Conservation (phyloP, 768 basidiomycete genomes). For the Mycena galopus region DNA sequence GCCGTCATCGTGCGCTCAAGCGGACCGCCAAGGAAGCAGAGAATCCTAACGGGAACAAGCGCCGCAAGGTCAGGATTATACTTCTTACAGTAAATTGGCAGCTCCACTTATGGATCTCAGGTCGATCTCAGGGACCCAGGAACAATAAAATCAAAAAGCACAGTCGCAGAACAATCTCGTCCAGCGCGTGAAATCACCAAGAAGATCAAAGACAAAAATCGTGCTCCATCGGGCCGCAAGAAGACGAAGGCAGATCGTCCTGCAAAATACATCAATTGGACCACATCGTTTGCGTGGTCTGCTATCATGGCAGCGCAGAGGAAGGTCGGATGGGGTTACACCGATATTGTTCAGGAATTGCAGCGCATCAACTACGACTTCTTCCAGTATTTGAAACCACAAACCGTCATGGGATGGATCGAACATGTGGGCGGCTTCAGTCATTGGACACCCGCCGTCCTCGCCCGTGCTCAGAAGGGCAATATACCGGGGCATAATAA, state of each 20-base stretch:
- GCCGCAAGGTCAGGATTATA: not conserved
- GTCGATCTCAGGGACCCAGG: not conserved
- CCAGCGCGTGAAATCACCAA: not conserved
- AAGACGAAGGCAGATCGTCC: too few relatives aligned
- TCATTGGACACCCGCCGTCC: slow-evolving; percentile 14
- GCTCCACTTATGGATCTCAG: not conserved
- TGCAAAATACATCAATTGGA: too few relatives aligned
- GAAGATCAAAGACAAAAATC: not conserved
- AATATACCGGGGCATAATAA: too few relatives aligned
- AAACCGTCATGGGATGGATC: slow-evolving; percentile 19
- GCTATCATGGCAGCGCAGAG: too few relatives aligned
- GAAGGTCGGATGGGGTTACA: too few relatives aligned
- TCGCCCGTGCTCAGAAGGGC: slow-evolving; percentile 6
- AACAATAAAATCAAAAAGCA: not conserved
- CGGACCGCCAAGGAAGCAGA: not conserved
- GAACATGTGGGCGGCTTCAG: slow-evolving; percentile 9
- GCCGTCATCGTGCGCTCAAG: too few relatives aligned
- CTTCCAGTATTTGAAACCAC: slow-evolving; percentile 18
- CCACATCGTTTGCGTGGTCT: too few relatives aligned
- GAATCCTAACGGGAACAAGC: not conserved
- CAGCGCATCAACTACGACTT: slow-evolving; percentile 11
- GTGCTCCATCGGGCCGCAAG: slow-evolving; percentile 15
- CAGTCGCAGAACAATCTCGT: not conserved
- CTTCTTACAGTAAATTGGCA: not conserved
- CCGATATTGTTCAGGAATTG: slow-evolving; percentile 16